These are phyloP conservation scores for Aspergillus carlsbadensis DNA, from an alignment of 495 filamentous ascomycete species.

Conservation along the genomic window DNA sequence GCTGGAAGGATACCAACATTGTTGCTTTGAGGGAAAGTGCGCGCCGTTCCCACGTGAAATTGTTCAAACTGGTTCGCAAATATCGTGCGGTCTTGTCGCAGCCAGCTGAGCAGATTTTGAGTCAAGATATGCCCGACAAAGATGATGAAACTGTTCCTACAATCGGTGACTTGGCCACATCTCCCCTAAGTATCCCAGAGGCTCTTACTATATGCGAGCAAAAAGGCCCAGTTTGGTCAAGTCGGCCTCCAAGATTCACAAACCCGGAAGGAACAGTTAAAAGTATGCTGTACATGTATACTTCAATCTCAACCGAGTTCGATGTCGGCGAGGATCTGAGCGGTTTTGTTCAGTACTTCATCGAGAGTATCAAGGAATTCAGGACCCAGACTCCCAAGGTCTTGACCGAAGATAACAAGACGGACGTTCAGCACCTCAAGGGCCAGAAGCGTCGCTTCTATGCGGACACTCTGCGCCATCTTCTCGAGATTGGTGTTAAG, in stretches of 20 bases:
- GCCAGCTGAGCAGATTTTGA: slow-evolving; percentile 62
- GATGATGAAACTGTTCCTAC: slow-evolving; percentile 25
- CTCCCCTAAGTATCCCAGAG: slow-evolving; percentile 35
- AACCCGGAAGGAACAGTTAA: slow-evolving; percentile 63
- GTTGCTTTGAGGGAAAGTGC: slow-evolving; percentile 83
- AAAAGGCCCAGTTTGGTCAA: slow-evolving; percentile 53
- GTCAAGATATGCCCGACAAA: slow-evolving; percentile 62
- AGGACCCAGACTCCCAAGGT: slow-evolving; percentile 75
- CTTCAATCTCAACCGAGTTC: slow-evolving; percentile 48
- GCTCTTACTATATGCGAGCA: slow-evolving; percentile 53
- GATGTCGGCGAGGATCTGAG: slow-evolving; percentile 62
- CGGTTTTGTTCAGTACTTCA: slow-evolving; percentile 63
- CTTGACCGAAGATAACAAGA: slow-evolving; percentile 79
- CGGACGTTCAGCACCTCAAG: slow-evolving; percentile 80
- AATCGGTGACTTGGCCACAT: slow-evolving; percentile 17
- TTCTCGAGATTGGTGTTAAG: slow-evolving; percentile 86
- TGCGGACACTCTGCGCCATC: slow-evolving; percentile 75
- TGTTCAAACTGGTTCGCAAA: slow-evolving; percentile 88
- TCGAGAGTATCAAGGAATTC: slow-evolving; percentile 66
- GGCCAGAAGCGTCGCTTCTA: slow-evolving; percentile 87
- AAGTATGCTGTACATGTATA: slow-evolving; percentile 60
- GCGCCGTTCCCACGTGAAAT: slow-evolving; percentile 81
- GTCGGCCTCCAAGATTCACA: slow-evolving; percentile 64
- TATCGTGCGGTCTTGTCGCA: slow-evolving; percentile 75
- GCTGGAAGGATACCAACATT: slow-evolving; percentile 97